Base-by-base conservation (phyloP, 169 alveolate genomes). In the Eimeria tenella region DNA sequence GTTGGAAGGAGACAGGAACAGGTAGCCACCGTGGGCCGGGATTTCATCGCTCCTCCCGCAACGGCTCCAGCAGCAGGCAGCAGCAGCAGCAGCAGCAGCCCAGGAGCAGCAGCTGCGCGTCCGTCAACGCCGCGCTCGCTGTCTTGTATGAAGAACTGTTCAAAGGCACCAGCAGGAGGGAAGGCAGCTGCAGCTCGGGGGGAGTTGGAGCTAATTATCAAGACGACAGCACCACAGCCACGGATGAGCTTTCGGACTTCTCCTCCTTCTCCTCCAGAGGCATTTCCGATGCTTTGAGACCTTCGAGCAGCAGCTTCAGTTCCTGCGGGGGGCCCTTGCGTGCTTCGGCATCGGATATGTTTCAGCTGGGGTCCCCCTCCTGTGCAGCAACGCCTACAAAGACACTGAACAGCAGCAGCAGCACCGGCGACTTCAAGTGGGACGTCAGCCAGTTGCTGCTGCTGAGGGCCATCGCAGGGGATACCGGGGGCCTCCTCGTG, bases 191-290 rank as follows among this genome's bases (percentile, higher is more conserved):
- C 53, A n/a, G 89, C 74, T 55, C 89, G n/a, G 89, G 89, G 53
- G 89, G 74, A 3, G n/a, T 81, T 4, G 73, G 74, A 3, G 21
- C 89, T 4, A 9, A 42, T 9, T 21, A 50, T 50, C 70, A 81
- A 55, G 89, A 81, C 8, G 89, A 81, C 55, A 81, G 89, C 89
- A 81, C 89, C n/a, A 81, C 74, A 0, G 89, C 89, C 9, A 56
- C 73, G 21, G 89, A 81, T 52, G 89, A 81, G n/a, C 60, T 31
- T 71, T 81, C 89, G 3, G 89, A 81, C 55, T 81, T 81, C 73
- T 81, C 89, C 9, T 81, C 89, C 21, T 81, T 81, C 89, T 81
- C 89, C 10, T 81, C 89, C 7, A 10, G 89, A 9, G 4, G 74
- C 56, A 70, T 81, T 4, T 55, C 89, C 3, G 89, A 81, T 7